Base-by-base conservation (phyloP, 2,329 filamentous ascomycete species). In the Alternaria sp. region DNA sequence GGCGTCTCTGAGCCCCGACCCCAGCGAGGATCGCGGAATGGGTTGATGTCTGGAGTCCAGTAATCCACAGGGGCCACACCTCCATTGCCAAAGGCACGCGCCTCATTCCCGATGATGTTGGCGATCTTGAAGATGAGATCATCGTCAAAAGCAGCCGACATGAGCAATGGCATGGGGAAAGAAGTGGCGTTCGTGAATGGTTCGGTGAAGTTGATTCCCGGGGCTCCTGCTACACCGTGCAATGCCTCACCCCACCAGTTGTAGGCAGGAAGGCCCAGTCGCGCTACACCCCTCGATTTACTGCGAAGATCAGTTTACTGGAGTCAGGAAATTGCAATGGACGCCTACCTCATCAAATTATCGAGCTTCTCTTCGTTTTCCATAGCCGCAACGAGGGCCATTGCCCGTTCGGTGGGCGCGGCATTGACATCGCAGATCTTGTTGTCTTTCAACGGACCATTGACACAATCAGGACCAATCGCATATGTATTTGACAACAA, bases 31-130 rank as follows among this genome's bases (percentile, higher is more conserved):
- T 90, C 88, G 40, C 85, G 85, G 79, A 87, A 91, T 0, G 86
- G 84, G 69, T 90, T 91, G 75, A 91, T 88, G 70, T 91, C 90
- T 0, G 89, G 89, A 0, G 89, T 89, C 86, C 87, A 90, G 72
- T 83, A 89, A 72, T 89, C 73, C 3, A 78, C 73, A 0, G 86
- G 86, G 3, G 84, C 85, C 12, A 83, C 80, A 4, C 86, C 86
- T 8, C 75, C 83, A 68, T 91, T 91, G 70, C 83, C 88, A 73
- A 90, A 91, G 0, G 89, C 89, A 43, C 90, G 83, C 0, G 87
- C 88, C 72, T 92, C 89, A 0, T 85, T 90, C 6, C 81, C 81
- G 30, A 89, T 83, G 6, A 88, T 83, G 2, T 76, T 81, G 3
- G 85, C 89, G 4, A 91, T 85, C 6, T 83, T 79, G 19, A 83